These are phyloP conservation scores for Solanum appendiculatum DNA, from an alignment of 257 asterid genomes.

Conservation along the genomic window DNA sequence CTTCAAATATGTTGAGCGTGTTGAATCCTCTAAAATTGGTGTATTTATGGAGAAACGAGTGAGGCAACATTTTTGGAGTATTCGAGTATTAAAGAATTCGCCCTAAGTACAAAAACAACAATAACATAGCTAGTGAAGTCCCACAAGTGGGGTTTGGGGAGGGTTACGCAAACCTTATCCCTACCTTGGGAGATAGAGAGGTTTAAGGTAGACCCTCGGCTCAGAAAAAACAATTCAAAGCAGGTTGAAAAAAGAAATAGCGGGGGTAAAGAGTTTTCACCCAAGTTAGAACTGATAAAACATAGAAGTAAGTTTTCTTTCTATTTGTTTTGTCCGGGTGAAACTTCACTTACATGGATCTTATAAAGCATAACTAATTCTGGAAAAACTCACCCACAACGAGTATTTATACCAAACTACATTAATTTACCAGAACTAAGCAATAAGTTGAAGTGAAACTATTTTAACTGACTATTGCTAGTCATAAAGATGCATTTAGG, in stretches of 20 bases:
- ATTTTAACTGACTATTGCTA: not conserved
- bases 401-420: not conserved
- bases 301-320: not conserved
- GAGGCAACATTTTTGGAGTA: not conserved
- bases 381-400: not conserved
- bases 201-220: not conserved
- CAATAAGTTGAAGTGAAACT: not conserved
- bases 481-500: not conserved
- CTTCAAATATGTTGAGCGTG: not conserved
- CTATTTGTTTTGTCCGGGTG: not conserved
- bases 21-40: not conserved
- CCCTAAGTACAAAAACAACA: not conserved
- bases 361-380: not conserved
- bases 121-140: not conserved
- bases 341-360: not conserved
- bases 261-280: not conserved
- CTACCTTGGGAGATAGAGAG: not conserved
- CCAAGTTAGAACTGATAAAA: not conserved
- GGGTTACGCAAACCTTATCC: not conserved
- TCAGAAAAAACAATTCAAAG: not conserved
- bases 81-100: not conserved
- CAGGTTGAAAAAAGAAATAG: not conserved
- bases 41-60: not conserved
- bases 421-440: not conserved
- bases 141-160: not conserved